These are phyloP conservation scores for Paecilomyces sp. DNA, from an alignment of 2,329 filamentous ascomycete genomes.

Conservation along the genomic window DNA sequence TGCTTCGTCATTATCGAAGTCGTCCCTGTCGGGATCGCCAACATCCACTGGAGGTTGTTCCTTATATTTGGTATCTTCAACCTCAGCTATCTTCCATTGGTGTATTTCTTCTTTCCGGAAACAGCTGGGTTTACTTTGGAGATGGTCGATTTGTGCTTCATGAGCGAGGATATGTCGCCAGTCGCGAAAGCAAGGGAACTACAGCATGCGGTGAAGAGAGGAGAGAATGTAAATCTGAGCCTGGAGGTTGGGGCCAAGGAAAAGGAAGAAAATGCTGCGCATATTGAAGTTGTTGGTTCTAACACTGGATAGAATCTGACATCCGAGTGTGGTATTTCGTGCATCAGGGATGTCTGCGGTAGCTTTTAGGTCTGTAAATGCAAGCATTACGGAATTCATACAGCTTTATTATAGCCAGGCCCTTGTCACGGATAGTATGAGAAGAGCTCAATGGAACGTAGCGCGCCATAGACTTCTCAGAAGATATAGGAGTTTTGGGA, in stretches of 20 bases:
- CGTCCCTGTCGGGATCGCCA: slow-evolving; percentile 37
- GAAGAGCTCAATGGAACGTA: too few relatives aligned
- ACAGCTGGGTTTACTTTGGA: slow-evolving; percentile 2
- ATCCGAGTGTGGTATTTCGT: too few relatives aligned
- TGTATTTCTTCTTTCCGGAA: slow-evolving; percentile 11
- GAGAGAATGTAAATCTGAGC: slow-evolving; percentile 1
- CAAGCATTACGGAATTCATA: too few relatives aligned
- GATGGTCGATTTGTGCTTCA: slow-evolving; percentile 3
- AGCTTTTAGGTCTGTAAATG: too few relatives aligned
- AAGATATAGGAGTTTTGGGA: too few relatives aligned
- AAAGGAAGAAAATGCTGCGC: not conserved
- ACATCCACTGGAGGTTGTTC: slow-evolving; percentile 2
- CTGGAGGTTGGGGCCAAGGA: not conserved
- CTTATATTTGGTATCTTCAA: slow-evolving; percentile 6
- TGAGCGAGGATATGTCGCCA: slow-evolving; percentile 1
- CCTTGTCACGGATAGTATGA: too few relatives aligned
- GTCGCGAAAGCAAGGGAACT: slow-evolving; percentile 3
- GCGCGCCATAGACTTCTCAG: too few relatives aligned
- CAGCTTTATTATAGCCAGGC: too few relatives aligned
- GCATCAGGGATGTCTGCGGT: too few relatives aligned
- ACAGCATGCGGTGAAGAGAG: not conserved
- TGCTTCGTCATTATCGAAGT: slow-evolving; percentile 48
- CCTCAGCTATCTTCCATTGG: slow-evolving; percentile 1
- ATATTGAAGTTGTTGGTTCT: not conserved
- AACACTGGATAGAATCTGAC: too few relatives aligned